Base-by-base conservation (phyloP, 495 filamentous ascomycete species). In the Talaromyces borbonicus region DNA sequence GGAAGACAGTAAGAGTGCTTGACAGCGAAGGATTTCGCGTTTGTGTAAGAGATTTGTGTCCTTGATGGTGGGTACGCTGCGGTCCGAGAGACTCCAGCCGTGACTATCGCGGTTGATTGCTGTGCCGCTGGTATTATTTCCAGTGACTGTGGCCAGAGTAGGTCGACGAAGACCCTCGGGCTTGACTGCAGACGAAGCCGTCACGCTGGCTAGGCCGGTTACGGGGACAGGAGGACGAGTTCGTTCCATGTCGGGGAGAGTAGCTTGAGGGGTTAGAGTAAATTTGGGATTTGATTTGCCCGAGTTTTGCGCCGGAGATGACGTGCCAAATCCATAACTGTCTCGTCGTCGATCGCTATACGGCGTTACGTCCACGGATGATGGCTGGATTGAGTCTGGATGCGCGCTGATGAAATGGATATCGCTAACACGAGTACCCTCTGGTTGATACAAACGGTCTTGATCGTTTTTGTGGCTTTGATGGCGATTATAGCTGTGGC, bases 1-100 rank as follows among this genome's bases (percentile, higher is more conserved):
- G 0, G 86, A 83, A 48, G 81, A 85, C 25, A 95, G 69, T 22
- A 94, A 74, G 0, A 93, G 69, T 2, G 87, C 75, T 44, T 77
- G 71, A 2, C 84, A 74, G 31, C 86, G 79, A 41, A 84, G 85
- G 15, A 92, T 74, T 52, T 95, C 88, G 9, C 75, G 73, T 49
- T 77, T 79, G 26, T 56, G 55, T 8, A 63, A 59, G 0, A 70
- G 52, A 8, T 62, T 61, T 4, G 44, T 55, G 31, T 66, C 63
- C 11, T 59, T 54, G 1, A 58, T 62, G 16, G 52, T 59, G 12
- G 65, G 59, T 8, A 72, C 48, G 40, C 61, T 70, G 50, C 72
- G 72, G 54, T 84, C 76, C 30, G 83, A 77, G 49, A 90, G 85
- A 48, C 81, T 85, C 87, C 87, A 72, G 20, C 62, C 53, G n/a